These are phyloP conservation scores for Polychaeton citri DNA, from an alignment of 2,329 filamentous ascomycete genomes.

Conservation along the genomic window DNA sequence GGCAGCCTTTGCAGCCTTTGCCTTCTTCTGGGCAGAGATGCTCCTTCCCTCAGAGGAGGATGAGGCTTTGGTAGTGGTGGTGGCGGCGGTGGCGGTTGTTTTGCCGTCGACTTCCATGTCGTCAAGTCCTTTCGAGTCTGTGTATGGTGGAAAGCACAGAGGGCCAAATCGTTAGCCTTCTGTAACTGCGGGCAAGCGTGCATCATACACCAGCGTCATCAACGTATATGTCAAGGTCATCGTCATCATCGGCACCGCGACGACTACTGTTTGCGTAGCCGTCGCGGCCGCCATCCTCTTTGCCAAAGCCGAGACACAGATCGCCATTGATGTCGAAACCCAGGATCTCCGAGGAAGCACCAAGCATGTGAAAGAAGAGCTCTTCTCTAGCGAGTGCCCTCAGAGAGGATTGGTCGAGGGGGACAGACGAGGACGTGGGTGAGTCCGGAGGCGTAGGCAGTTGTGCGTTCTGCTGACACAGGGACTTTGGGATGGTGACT, in stretches of 20 bases:
- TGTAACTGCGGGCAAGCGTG: too few relatives aligned
- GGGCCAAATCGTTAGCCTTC: too few relatives aligned
- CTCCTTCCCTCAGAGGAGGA: constrained; percentile 4
- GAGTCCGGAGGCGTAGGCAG: constrained; percentile 6
- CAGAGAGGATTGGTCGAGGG: constrained; percentile 18
- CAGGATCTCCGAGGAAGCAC: constrained; percentile 25
- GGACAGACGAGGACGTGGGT: constrained; percentile 4
- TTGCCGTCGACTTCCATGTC: constrained; percentile 28
- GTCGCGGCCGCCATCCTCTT: constrained; percentile 13
- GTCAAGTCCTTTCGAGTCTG: too few relatives aligned
- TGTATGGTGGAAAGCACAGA: too few relatives aligned
- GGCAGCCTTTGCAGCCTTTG: constrained; percentile 20
- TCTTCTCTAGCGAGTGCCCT: constrained; percentile 17
- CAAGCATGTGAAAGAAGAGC: constrained; percentile 25
- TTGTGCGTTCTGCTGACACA: constrained; percentile 3
- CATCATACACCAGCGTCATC: background rate
- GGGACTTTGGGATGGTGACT: constrained; percentile 5
- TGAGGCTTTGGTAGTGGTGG: constrained; percentile 6
- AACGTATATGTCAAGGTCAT: constrained; percentile 1
- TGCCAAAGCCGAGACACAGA: constrained; percentile 23
- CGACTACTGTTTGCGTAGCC: constrained; percentile 3
- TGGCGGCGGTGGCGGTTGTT: too few relatives aligned
- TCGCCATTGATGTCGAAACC: constrained; percentile 24
- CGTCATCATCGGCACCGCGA: background rate
- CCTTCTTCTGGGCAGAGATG: constrained; percentile 8